Evolutionary conservation across 1,284 basidiomycete species (phyloP), one percentile per base, ranked within the genome.

Genomic region (Apiotrichum veenhuisii): DNA sequence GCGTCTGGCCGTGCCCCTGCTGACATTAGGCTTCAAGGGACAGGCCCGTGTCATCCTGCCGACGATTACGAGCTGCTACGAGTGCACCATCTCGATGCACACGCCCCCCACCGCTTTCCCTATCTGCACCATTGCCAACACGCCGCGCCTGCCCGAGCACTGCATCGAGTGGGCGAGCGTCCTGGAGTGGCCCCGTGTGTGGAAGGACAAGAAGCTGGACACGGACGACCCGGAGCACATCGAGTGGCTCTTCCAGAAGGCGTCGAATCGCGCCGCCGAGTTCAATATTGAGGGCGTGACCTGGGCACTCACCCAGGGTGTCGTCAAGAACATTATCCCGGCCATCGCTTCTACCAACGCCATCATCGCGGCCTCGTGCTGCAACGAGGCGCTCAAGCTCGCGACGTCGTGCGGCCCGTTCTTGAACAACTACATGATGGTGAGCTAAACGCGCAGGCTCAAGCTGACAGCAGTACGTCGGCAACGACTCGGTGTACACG

Each of bases 151-250:
- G 33, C 96, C 96, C 3, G 96, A 99, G 74, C 96, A 99, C 73
- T 98, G 96, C 72, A 98, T 99, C 71, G 96, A 98, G 77, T 99
- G 96, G 95, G 96, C 96, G 0, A 94, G 90, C 47, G 94, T 98
- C n/a, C 81, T 99, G 36, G 94, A 99, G 77, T 99, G 96, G 96
- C 95, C 95, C 5, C 85, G 86, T 36, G 85, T 92, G 1, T 87
- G 89, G 67, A 89, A 88, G 74, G 93, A 94, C 71, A 88, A 91
- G 80, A 96, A 94, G 76, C 81, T 96, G 66, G 93, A 98, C 74
- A 95, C 88, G 12, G 96, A 99, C 73, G 87, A 98, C 70, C 92
- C 95, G 1, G 94, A 98, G 48, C 90, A 98, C 71, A 98, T 99
- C 61, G 83, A 85, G 51, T 99, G 96, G 96, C 77, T 98, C 26